Conservation (phyloP, 768 basidiomycete genomes). For the Calocybe indica region DNA sequence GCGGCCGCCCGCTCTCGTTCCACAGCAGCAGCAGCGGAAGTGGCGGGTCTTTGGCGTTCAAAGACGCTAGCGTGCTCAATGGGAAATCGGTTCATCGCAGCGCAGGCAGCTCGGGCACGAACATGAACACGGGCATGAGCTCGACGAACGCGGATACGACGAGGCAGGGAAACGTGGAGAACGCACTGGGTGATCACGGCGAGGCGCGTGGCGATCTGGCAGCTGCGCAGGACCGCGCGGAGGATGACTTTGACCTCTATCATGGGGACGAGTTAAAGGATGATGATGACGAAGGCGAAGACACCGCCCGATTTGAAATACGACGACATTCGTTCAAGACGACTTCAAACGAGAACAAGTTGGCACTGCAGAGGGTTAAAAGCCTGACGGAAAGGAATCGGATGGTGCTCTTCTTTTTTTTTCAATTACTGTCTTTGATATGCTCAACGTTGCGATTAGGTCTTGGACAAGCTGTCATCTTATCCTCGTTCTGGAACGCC, state of each 20-base stretch:
- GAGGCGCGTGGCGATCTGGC: background rate
- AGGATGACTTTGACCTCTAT: slow-evolving; percentile 35
- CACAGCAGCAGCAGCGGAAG: slow-evolving; percentile 25
- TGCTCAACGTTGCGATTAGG: slow-evolving; percentile 29
- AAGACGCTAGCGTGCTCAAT: background rate
- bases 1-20: slow-evolving; percentile 18
- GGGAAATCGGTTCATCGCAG: background rate
- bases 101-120: slow-evolving; percentile 9
- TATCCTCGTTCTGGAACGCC: slow-evolving; percentile 49
- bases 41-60: slow-evolving; percentile 7
- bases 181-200: background rate
- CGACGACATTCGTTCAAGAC: slow-evolving; percentile 15
- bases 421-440: slow-evolving; percentile 9
- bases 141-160: background rate
- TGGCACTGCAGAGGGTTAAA: slow-evolving; percentile 62
- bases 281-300: slow-evolving; percentile 57
- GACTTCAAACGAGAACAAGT: slow-evolving; percentile 43
- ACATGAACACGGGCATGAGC: slow-evolving; percentile 10
- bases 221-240: slow-evolving; percentile 40
- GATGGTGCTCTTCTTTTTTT: slow-evolving; percentile 42
- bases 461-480: slow-evolving; percentile 62
- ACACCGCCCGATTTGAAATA: slow-evolving; percentile 39
- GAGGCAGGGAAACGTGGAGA: background rate
- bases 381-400: slow-evolving; percentile 69
- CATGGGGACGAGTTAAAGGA: too few relatives aligned